phyloP scores from a whole-genome alignment of 495 filamentous ascomycete species.

The Penicillium arizonense region DNA sequence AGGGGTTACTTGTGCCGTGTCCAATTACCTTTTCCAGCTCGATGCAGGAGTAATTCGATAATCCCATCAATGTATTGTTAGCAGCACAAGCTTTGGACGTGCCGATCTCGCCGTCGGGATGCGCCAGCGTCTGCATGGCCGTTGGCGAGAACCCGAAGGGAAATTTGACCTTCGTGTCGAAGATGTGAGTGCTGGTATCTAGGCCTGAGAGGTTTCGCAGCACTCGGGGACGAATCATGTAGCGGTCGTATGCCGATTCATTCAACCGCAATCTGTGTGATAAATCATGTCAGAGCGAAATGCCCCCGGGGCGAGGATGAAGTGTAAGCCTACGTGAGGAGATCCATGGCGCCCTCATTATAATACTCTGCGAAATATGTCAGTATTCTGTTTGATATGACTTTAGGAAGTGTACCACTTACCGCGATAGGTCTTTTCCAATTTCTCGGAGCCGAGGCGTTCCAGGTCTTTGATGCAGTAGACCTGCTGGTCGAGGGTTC shows the following conservation, averaged over 20 bases:
- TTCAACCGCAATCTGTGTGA: conserved; percentile 40
- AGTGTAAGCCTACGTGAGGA: conserved; percentile 1
- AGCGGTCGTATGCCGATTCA: conserved; percentile 39
- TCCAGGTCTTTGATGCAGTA: conserved; percentile 4
- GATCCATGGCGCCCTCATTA: conserved; percentile 34
- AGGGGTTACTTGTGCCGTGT: conserved; percentile 30
- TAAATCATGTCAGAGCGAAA: neutral
- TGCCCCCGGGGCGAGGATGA: neutral
- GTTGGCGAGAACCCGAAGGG: conserved; percentile 88
- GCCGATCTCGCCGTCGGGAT: conserved; percentile 76
- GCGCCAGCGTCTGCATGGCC: conserved; percentile 75
- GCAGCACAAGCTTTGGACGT: conserved; percentile 71
- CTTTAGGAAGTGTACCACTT: neutral
- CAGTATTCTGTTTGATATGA: too few relatives aligned
- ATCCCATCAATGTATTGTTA: conserved; percentile 58
- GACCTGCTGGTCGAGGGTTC: conserved; percentile 1
- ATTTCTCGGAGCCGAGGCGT: neutral
- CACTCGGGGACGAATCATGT: conserved; percentile 48
- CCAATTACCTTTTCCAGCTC: conserved; percentile 47
- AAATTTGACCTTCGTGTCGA: conserved; percentile 48
- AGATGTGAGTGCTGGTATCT: conserved; percentile 41
- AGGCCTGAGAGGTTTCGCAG: conserved; percentile 47
- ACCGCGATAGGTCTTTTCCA: neutral
- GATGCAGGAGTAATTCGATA: conserved; percentile 49
- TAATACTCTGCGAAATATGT: conserved; percentile 27